Evolutionary conservation across 2,329 filamentous ascomycete species (phyloP), one percentile per base, ranked within the genome.

Genomic region (Albophoma yamanashiensis): DNA sequence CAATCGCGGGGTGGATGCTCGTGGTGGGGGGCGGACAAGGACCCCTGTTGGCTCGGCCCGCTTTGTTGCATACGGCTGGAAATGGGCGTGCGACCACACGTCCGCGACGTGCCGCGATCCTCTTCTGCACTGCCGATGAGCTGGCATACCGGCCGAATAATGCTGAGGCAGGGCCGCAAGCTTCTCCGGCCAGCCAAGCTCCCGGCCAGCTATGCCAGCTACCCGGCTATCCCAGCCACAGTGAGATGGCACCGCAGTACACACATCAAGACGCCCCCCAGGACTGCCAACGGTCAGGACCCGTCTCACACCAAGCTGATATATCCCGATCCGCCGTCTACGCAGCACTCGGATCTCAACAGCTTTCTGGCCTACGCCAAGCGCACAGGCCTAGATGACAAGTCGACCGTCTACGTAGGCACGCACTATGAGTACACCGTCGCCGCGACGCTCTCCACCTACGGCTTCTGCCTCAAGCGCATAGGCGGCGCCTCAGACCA

Each of bases 371-470:
- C 79, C 34, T 86, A 92, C 70, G 86, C 86, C 6, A 70, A 78
- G 25, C 80, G 81, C 57, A 79, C 75, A 0, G 77, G 79, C 0
- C 77, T 91, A 27, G 78, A 83, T 63, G 71, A 76, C 0, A 74
- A 71, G 5, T 84, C 82, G 20, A 85, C 83, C 0, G 79, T 85
- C 53, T 92, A 86, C 69, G 76, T 86, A 50, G 90, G 90, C 64
- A 93, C 89, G 0, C 83, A 82, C 70, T 93, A 89, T 75, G 90
- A 94, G 72, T 93, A 93, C 75, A 84, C 78, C 0, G 82, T 85
- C 3, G 80, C 82, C 7, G 69, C 73, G 4, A 74, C 82, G 1
- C 79, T 93, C 0, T 67, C 79, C 3, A 73, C 74, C 1, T 81
- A 89, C 58, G 85, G 86, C 59, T 89, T 93, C 74, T 73, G 75